phyloP scores from a whole-genome alignment of 2,329 filamentous ascomycete genomes.

The Xylariaceae sp. region DNA sequence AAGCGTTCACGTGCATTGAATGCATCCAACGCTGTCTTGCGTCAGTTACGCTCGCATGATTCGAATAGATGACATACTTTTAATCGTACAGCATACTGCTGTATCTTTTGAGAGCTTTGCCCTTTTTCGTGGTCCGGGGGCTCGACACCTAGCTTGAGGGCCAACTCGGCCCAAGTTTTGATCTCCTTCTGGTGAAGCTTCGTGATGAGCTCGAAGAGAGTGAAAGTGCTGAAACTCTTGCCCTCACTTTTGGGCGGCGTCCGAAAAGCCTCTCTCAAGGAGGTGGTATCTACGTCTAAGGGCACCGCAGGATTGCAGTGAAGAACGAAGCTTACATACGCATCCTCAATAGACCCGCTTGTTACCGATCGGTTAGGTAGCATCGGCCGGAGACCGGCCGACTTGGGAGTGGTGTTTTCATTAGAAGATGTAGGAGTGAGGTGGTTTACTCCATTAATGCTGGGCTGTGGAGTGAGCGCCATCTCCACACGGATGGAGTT shows the following conservation, averaged over 20 bases:
- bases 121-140: conserved; percentile 81
- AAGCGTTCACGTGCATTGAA: conserved; percentile 92
- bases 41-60: conserved; percentile 44
- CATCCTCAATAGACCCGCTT: conserved; percentile 75
- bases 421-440: conserved; percentile 37
- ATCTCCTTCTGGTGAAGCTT: conserved; percentile 82
- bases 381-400: conserved; percentile 37
- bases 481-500: conserved; percentile 31
- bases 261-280: conserved; percentile 77
- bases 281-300: conserved; percentile 69
- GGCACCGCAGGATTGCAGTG: conserved; percentile 88
- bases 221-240: conserved; percentile 81
- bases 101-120: conserved; percentile 90
- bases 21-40: conserved; percentile 81
- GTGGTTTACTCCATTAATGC: conserved; percentile 36
- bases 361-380: conserved; percentile 73
- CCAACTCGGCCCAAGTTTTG: conserved; percentile 91
- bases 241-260: conserved; percentile 85
- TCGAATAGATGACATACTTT: conserved; percentile 63
- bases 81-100: conserved; percentile 89
- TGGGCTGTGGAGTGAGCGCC: conserved; percentile 38
- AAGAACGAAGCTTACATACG: conserved; percentile 84
- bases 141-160: conserved; percentile 85
- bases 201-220: conserved; percentile 77
- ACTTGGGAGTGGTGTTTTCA: conserved; percentile 37